Evolutionary conservation across 768 basidiomycete species (phyloP).

Genomic region (Ephemerocybe angulata): DNA sequence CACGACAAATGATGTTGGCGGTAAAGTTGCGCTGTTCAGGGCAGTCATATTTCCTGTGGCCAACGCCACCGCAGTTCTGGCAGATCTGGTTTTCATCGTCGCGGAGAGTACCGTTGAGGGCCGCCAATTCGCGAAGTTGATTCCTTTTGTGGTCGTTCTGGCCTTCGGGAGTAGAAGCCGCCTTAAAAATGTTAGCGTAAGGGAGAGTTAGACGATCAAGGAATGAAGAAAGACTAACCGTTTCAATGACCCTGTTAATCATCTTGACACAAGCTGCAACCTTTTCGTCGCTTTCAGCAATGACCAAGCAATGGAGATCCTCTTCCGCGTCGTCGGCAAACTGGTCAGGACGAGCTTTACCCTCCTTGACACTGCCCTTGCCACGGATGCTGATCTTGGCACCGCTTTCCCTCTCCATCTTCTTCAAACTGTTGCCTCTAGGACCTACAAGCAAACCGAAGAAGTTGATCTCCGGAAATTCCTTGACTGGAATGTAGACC

Average conservation of each 20-base stretch:
- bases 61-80: conserved; percentile 92
- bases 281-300: conserved; percentile 89
- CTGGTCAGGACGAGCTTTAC: conserved; percentile 92
- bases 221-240: conserved; percentile 54
- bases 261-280: conserved; percentile 87
- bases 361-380: conserved; percentile 98
- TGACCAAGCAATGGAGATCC: conserved; percentile 96
- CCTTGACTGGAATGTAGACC: conserved; percentile 99
- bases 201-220: not conserved
- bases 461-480: conserved; percentile 99
- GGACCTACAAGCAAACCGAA: conserved; percentile 98
- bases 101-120: conserved; percentile 95
- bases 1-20: conserved; percentile 98
- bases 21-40: conserved; percentile 98
- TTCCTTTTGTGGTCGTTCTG: conserved; percentile 99
- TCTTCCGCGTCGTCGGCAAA: conserved; percentile 97
- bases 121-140: conserved; percentile 95
- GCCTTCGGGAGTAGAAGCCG: conserved; percentile 97
- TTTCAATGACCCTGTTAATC: conserved; percentile 98
- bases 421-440: conserved; percentile 98
- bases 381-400: conserved; percentile 98
- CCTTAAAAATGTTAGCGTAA: conserved; percentile 43
- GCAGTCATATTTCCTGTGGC: conserved; percentile 98
- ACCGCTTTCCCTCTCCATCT: conserved; percentile 97
- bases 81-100: conserved; percentile 99